Percentiles rank a stretch among this genome's conserved stretches.
Evolutionary conservation across 768 basidiomycete species (phyloP).

Genomic region (Trametes maxima): DNA sequence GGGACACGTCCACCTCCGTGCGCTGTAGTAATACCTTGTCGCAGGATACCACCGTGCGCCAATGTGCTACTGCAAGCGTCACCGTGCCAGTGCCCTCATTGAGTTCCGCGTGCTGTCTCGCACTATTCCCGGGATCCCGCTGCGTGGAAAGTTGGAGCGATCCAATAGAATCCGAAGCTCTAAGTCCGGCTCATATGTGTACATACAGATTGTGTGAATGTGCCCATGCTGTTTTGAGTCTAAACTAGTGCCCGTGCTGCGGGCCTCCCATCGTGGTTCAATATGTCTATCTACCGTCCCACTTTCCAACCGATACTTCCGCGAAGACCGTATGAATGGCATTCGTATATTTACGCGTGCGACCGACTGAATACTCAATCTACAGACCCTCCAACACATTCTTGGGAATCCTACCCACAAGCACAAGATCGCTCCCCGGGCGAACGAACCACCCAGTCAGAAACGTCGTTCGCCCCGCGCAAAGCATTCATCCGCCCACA

Average conservation of each 20-base stretch:
- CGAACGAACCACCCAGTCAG: constrained; percentile 32
- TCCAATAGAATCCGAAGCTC: too few relatives aligned
- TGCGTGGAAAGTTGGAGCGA: too few relatives aligned
- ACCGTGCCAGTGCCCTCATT: too few relatives aligned
- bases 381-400: constrained; percentile 58
- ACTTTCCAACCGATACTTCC: too few relatives aligned
- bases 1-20: background rate
- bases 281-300: too few relatives aligned
- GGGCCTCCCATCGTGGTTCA: too few relatives aligned
- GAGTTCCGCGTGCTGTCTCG: too few relatives aligned
- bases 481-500: constrained; percentile 30
- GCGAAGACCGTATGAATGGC: background rate
- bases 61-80: too few relatives aligned
- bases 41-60: constrained; percentile 1
- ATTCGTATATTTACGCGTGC: background rate
- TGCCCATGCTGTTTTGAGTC: background rate
- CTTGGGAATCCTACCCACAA: constrained; percentile 64
- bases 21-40: background rate
- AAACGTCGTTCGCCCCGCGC: background rate
- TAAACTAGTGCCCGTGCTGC: too few relatives aligned
- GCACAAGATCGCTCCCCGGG: constrained; percentile 46
- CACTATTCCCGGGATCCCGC: too few relatives aligned
- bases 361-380: background rate
- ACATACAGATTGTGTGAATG: background rate
- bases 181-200: too few relatives aligned